Conservation (phyloP, 768 basidiomycete species). For the Amanita fuliginea region DNA sequence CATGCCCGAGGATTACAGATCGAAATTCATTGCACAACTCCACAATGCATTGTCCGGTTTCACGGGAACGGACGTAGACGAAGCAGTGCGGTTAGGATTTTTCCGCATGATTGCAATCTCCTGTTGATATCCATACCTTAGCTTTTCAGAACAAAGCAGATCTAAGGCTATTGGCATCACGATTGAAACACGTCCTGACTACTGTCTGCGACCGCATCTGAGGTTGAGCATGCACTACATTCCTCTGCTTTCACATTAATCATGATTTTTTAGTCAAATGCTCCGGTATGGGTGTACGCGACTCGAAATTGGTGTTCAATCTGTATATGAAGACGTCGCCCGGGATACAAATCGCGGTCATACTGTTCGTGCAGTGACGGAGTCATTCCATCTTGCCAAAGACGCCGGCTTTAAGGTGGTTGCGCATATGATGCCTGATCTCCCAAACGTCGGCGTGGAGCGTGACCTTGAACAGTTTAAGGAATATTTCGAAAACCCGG, state of each 20-base stretch:
- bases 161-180: constrained; percentile 99
- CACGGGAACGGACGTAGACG: constrained; percentile 88
- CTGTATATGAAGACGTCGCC: constrained; percentile 98
- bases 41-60: constrained; percentile 96
- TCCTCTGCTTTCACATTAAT: neutral
- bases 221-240: constrained; percentile 32
- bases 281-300: constrained; percentile 98
- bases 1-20: constrained; percentile 94
- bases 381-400: constrained; percentile 95
- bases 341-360: constrained; percentile 98
- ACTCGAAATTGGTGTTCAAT: constrained; percentile 97
- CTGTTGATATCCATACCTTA: constrained; percentile 14
- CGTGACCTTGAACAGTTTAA: constrained; percentile 98
- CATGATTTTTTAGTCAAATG: constrained; percentile 69
- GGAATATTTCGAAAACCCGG: constrained; percentile 98
- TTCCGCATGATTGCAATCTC: neutral
- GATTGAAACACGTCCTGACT: constrained; percentile 97
- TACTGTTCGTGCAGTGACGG: constrained; percentile 93
- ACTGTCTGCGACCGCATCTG: constrained; percentile 93
- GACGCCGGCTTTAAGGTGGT: constrained; percentile 99
- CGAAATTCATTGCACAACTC: constrained; percentile 87
- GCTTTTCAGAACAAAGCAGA: constrained; percentile 94
- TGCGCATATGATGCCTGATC: constrained; percentile 99
- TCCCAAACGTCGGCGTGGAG: constrained; percentile 95
- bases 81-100: constrained; percentile 67